Conservation (phyloP, 2,329 filamentous ascomycete genomes). For the Macrophomina tecta region DNA sequence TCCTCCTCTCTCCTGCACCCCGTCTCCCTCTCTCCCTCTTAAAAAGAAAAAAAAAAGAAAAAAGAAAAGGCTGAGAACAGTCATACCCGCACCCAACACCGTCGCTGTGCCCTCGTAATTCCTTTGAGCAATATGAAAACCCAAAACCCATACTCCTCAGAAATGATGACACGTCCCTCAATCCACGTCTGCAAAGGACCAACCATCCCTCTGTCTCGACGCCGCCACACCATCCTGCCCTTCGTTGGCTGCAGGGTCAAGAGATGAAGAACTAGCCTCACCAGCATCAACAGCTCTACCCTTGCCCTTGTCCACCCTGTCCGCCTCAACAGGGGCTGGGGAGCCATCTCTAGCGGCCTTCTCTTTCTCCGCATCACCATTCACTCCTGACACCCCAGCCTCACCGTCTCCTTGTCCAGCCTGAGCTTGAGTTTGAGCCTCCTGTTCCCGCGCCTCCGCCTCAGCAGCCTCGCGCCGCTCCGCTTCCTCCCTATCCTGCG, state of each 20-base stretch:
- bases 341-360: background rate
- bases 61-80: background rate
- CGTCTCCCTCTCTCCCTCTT: too few relatives aligned
- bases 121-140: background rate
- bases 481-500: slow-evolving; percentile 18
- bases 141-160: background rate
- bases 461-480: slow-evolving; percentile 2
- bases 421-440: background rate
- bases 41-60: background rate
- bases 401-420: background rate
- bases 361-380: background rate
- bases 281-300: slow-evolving; percentile 17
- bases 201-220: slow-evolving; percentile 9
- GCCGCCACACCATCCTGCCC: slow-evolving; percentile 1
- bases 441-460: background rate
- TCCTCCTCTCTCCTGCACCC: too few relatives aligned
- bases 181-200: slow-evolving; percentile 15
- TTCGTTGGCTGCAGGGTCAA: background rate
- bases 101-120: background rate
- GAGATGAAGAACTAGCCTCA: slow-evolving; percentile 3
- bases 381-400: background rate
- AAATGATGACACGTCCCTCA: background rate
- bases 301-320: slow-evolving; percentile 25
- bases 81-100: background rate
- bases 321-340: background rate